Evolutionary conservation across 257 asterid genomes (phyloP), one percentile per base, ranked within the genome.

Genomic region (Parsonsia alboflavescens): DNA sequence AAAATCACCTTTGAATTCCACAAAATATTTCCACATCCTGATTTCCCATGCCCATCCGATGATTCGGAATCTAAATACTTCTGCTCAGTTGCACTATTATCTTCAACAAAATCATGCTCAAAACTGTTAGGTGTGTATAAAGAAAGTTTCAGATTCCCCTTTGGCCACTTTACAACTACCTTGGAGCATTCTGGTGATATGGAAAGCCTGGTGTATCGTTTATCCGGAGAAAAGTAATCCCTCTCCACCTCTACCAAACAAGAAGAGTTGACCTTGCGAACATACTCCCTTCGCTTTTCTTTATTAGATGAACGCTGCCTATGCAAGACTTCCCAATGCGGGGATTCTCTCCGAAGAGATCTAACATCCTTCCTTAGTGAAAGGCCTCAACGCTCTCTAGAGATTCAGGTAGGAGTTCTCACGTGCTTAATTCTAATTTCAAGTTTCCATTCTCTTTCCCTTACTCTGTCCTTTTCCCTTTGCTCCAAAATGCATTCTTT

Each of bases 1-100:
- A 95, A 85, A 81, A 95, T 81, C 82, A 95, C 74, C 99, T 95
- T 95, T 28, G 99, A 96, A 84, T 89, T 90, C 99, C 99, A 95
- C 26, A 90, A 79, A 36, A 93, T 88, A 68, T 80, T 66, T 70
- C 81, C 67, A 33, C 59, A 85, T 36, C 80, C 88, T 76, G 82
- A 66, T 76, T 83, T 82, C 44, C 83, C 66, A 69, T 72, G 89
- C 75, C 85, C 70, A 66, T 75, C 73, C 63, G 78, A 65, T 71
- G 73, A 88, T 65, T 78, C 73, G 17, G 81, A 72, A 79, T 77
- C 82, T 56, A 80, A 68, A 66, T 66, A 85, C 71, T 82, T 89
- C 82, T 6, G 84, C 76, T 82, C 89, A 53, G 56, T 36, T 33
- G 73, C 75, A 77, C 72, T 80, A 69, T 80, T 82, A 73, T 85